Base-by-base conservation (phyloP, 441 rosid species). In the Brassica balearica region DNA sequence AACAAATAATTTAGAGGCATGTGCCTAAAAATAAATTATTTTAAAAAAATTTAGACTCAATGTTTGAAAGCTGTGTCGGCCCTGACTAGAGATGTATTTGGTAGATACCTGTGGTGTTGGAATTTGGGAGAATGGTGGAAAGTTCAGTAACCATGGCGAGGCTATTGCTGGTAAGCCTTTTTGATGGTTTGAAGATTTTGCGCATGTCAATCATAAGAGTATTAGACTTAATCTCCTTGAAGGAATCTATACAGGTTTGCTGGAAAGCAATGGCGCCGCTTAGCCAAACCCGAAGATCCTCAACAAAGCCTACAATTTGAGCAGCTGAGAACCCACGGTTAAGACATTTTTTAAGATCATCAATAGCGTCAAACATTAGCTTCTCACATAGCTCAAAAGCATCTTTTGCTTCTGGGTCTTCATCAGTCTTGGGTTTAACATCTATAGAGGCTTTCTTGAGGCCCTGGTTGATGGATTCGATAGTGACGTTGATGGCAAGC, bases 181-280 rank as follows among this genome's bases (percentile, higher is more conserved):
- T 83, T 3, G 93, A 77, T 14, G 83, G 79, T 53, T 65, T 27
- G 59, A 93, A 70, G 23, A 89, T 29, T 4, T 73, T 77, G 69
- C 58, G 81, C 91, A 93, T 91, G 29, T 88, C 89, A 12, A 75
- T 12, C 0, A 85, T 86, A 0, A 89, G 87, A 1, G 51, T 43
- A 43, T 65, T 60, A 1, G 90, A 87, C 1, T 88, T 88, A 9
- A 90, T 85, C 78, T 92, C 90, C n/a, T 78, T 77, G 55, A 94
- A 92, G 5, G 89, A 87, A 10, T 92, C 95, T 29, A 91, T 34
- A 76, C 98, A 94, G 5, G 91, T 92, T 64, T 90, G 85, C 68
- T 91, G 92, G 81, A 86, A 90, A 0, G 97, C 92, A 11, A 88
- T 70, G 19, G 95, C 80, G 15, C 93, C 97, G 32, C 95, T 92